phyloP scores from a whole-genome alignment of 2,329 filamentous ascomycete species.

The Rutstroemia sp. region DNA sequence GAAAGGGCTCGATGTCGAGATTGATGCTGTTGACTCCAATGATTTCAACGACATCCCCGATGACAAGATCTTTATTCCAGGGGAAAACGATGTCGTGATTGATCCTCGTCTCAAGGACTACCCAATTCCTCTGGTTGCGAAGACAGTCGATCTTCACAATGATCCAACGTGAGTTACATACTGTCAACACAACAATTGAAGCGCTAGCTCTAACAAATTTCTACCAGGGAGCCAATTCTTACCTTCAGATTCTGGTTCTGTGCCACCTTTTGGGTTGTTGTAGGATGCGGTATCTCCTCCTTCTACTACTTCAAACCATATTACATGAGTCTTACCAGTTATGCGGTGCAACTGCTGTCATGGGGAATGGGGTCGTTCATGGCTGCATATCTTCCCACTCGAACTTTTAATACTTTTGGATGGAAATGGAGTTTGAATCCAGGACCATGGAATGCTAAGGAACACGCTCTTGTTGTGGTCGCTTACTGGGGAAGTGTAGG shows the following conservation, averaged over 20 bases:
- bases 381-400: slow-evolving; percentile 25
- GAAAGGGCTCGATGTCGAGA: not conserved
- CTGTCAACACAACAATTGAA: not conserved
- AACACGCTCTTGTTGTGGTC: slow-evolving; percentile 58
- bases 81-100: slow-evolving; percentile 27
- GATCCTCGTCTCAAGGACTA: slow-evolving; percentile 29
- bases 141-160: slow-evolving; percentile 30
- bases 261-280: slow-evolving; percentile 29
- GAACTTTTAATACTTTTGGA: slow-evolving; percentile 22
- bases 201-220: not conserved
- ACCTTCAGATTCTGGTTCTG: slow-evolving; percentile 30
- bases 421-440: slow-evolving; percentile 44
- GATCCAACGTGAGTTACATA: slow-evolving; percentile 22
- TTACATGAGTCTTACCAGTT: slow-evolving; percentile 22
- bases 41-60: not conserved
- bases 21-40: not conserved
- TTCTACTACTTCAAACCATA: slow-evolving; percentile 32
- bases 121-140: slow-evolving; percentile 29
- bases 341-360: slow-evolving; percentile 29
- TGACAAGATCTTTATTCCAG: slow-evolving; percentile 20
- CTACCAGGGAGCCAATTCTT: slow-evolving; percentile 27
- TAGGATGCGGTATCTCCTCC: slow-evolving; percentile 27
- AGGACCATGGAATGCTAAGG: slow-evolving; percentile 62
- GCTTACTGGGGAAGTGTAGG: slow-evolving; percentile 23
- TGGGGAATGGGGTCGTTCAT: slow-evolving; percentile 30